Evolutionary conservation across 768 basidiomycete genomes (phyloP).

Genomic region (Boletus eberwhitei): DNA sequence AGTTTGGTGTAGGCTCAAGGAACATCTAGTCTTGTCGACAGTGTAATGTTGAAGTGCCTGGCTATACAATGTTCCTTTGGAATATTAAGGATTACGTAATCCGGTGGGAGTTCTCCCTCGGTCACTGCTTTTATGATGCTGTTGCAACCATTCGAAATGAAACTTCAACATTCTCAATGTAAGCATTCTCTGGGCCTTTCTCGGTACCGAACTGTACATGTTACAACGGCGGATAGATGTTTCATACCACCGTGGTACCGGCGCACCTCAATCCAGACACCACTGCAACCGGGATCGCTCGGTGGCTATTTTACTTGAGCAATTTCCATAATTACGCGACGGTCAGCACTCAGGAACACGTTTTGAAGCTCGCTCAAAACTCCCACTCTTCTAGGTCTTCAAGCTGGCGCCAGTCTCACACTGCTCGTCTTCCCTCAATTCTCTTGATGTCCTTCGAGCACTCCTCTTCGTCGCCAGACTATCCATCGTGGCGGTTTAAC

Average conservation of each 20-base stretch:
- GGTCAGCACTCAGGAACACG: constrained; percentile 21
- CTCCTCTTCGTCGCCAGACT: constrained; percentile 9
- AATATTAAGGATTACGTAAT: background rate
- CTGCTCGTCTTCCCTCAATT: background rate
- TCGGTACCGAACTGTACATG: background rate
- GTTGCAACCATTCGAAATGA: background rate
- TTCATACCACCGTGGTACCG: background rate
- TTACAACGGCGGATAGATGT: background rate
- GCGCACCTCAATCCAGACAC: background rate
- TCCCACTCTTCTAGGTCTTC: constrained; percentile 12
- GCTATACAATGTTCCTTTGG: too few relatives aligned
- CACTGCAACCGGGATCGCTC: background rate
- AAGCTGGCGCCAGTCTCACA: constrained; percentile 8
- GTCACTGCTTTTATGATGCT: constrained; percentile 3
- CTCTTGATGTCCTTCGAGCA: constrained; percentile 21
- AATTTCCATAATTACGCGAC: constrained; percentile 18
- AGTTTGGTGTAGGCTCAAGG: too few relatives aligned
- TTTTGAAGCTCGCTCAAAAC: constrained; percentile 3
- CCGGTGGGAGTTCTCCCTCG: background rate
- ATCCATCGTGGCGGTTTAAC: constrained; percentile 14
- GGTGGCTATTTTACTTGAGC: background rate
- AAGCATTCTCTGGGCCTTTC: background rate
- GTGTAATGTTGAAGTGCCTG: too few relatives aligned
- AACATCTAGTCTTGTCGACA: too few relatives aligned
- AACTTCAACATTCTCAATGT: background rate